A percentile compares a stretch with the other conserved stretches of the same genome.
Evolutionary conservation across 2,329 filamentous ascomycete species (phyloP).

Genomic region (Fusarium aywerte): DNA sequence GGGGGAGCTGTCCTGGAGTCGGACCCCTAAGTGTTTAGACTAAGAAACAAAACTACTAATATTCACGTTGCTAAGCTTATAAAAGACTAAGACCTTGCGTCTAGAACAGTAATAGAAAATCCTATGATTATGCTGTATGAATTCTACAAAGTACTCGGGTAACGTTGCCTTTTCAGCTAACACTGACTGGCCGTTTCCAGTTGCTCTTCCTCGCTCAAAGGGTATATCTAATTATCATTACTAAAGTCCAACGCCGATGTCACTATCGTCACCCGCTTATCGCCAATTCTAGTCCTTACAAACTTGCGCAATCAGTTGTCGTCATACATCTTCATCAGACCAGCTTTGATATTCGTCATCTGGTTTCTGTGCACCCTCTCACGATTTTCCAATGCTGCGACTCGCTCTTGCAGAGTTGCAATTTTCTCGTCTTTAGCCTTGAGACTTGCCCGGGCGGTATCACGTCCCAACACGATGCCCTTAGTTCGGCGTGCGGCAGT

Average conservation of each 20-base stretch:
- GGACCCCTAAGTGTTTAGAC: constrained; percentile 20
- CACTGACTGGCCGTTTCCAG: background rate
- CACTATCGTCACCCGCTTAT: background rate
- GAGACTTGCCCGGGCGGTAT: constrained; percentile 70
- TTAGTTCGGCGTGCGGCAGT: constrained; percentile 67
- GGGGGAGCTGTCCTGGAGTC: constrained; percentile 23
- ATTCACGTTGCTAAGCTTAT: constrained; percentile 20
- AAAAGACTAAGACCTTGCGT: constrained; percentile 5
- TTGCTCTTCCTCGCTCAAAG: constrained; percentile 8
- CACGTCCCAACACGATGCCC: constrained; percentile 72
- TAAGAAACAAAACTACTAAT: constrained; percentile 27
- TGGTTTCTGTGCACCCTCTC: constrained; percentile 48
- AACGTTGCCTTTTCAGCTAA: background rate
- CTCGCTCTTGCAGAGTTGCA: constrained; percentile 51
- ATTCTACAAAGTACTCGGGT: background rate
- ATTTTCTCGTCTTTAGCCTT: constrained; percentile 68
- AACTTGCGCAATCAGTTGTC: constrained; percentile 41
- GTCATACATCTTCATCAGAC: constrained; percentile 53
- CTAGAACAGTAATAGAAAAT: constrained; percentile 20
- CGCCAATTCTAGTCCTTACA: background rate
- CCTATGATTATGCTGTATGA: constrained; percentile 1
- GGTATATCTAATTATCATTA: constrained; percentile 28
- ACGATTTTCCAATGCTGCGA: constrained; percentile 55
- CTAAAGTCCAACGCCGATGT: background rate
- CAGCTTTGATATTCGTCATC: constrained; percentile 53